phyloP scores from a whole-genome alignment of 176 grass and related monocot species.

The Oryza rufipogon region DNA sequence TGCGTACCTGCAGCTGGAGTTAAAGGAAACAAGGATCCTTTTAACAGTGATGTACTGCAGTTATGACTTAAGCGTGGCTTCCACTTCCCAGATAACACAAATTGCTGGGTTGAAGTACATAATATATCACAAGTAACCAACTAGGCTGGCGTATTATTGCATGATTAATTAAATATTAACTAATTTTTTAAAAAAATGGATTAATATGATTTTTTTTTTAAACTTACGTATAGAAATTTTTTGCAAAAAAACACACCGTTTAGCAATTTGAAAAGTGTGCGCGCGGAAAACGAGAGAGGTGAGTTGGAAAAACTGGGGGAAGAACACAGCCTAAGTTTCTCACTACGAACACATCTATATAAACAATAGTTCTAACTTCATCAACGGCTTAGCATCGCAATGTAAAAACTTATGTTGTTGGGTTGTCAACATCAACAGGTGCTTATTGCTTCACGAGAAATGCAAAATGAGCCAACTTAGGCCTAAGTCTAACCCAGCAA shows the following conservation, averaged over 20 bases:
- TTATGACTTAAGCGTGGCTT: neutral
- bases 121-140: neutral
- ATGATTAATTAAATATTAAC: too few species aligned
- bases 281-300: too few species aligned
- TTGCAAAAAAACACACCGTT: too few species aligned
- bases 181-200: too few species aligned
- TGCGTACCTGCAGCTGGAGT: constrained; percentile 60
- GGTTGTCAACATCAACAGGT: constrained; percentile 1
- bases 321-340: neutral
- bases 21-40: constrained; percentile 40
- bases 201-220: too few species aligned
- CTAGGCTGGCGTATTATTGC: too few species aligned
- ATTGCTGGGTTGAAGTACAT: neutral
- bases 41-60: neutral
- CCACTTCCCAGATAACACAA: neutral
- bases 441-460: neutral
- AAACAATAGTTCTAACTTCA: neutral
- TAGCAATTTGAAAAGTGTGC: too few species aligned
- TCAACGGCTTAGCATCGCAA: neutral
- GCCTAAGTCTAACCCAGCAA: too few species aligned
- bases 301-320: too few species aligned
- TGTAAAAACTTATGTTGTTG: neutral
- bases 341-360: neutral
- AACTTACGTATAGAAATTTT: too few species aligned
- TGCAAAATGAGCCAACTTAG: neutral